phyloP scores from a whole-genome alignment of 768 basidiomycete species.

The Mycena chlorophos region DNA sequence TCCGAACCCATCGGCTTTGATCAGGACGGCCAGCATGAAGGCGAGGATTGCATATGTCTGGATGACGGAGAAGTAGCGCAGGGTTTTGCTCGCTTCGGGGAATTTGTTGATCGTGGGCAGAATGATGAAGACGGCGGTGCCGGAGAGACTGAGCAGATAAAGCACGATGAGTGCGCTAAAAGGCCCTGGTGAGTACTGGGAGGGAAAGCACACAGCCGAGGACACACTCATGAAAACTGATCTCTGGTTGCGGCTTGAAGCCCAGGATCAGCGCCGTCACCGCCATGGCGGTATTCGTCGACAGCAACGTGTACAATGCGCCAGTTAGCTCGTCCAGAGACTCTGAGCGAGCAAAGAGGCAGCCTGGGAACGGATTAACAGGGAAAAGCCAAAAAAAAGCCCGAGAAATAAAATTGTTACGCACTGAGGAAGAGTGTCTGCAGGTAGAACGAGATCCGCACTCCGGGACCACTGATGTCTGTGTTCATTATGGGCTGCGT shows the following conservation, averaged over 20 bases:
- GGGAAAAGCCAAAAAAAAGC: neutral
- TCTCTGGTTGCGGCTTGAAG: slow-evolving; percentile 17
- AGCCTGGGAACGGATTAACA: slow-evolving; percentile 15
- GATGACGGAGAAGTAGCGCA: neutral
- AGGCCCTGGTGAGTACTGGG: neutral
- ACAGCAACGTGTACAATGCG: slow-evolving; percentile 19
- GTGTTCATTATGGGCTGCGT: neutral
- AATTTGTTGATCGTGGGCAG: neutral
- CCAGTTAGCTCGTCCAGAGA: slow-evolving; percentile 17
- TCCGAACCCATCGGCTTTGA: neutral
- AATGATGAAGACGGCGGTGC: neutral
- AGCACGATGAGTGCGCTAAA: slow-evolving; percentile 20
- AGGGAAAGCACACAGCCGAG: neutral
- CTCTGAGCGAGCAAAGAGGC: slow-evolving; percentile 19
- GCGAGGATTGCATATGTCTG: neutral
- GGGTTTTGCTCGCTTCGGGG: neutral
- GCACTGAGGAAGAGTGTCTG: neutral
- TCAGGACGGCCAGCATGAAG: neutral
- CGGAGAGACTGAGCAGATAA: slow-evolving; percentile 9
- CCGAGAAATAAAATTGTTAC: neutral
- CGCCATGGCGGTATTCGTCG: slow-evolving; percentile 23
- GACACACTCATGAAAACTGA: slow-evolving; percentile 24
- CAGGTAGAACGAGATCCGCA: neutral
- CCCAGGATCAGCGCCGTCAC: slow-evolving; percentile 23
- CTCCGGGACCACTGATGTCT: neutral